Conservation (phyloP, 768 basidiomycete genomes). For the Mycena capillaripes region DNA sequence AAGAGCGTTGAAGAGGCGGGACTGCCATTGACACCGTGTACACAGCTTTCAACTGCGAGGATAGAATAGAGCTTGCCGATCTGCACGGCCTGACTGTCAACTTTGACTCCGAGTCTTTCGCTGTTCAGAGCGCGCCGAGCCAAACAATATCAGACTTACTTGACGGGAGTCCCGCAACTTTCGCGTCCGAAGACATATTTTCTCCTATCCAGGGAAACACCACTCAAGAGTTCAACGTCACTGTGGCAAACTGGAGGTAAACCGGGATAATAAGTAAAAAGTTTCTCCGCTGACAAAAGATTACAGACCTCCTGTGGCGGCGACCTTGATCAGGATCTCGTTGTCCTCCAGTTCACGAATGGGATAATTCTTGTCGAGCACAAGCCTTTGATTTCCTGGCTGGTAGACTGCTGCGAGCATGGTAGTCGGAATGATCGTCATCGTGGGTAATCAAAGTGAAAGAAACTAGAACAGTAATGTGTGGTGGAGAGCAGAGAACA, state of each 20-base stretch:
- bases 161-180: slow-evolving; percentile 29
- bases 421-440: slow-evolving; percentile 29
- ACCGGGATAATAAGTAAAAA: background rate
- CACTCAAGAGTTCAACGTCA: slow-evolving; percentile 28
- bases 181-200: slow-evolving; percentile 36
- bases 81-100: slow-evolving; percentile 15
- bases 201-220: slow-evolving; percentile 25
- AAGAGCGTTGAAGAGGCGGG: slow-evolving; percentile 17
- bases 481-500: background rate
- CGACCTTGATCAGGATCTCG: slow-evolving; percentile 36
- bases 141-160: background rate
- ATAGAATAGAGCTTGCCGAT: slow-evolving; percentile 30
- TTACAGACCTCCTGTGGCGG: slow-evolving; percentile 25
- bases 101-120: slow-evolving; percentile 33
- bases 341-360: slow-evolving; percentile 30
- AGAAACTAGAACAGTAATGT: too few species aligned
- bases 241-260: slow-evolving; percentile 21
- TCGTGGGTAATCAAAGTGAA: too few species aligned
- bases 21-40: slow-evolving; percentile 17
- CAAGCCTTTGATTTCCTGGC: slow-evolving; percentile 27
- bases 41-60: slow-evolving; percentile 14
- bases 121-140: background rate
- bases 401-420: slow-evolving; percentile 33
- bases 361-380: slow-evolving; percentile 28
- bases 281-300: background rate